Conservation (phyloP, 2,329 filamentous ascomycete genomes). For the Hirsutella rhossiliensis region DNA sequence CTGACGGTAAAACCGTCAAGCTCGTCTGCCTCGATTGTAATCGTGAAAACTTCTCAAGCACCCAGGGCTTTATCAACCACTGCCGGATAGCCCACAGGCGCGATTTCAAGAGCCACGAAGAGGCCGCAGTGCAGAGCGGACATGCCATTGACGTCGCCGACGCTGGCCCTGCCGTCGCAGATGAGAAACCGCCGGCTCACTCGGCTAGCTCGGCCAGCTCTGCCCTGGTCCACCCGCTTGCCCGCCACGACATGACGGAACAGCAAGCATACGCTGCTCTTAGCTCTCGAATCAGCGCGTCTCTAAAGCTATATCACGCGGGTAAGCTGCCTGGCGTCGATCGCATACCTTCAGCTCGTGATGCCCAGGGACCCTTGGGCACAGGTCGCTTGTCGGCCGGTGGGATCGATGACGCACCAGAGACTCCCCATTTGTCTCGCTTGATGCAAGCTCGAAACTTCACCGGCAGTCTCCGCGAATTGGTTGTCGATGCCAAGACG, state of each 20-base stretch:
- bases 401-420: conserved; percentile 38
- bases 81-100: conserved; percentile 90
- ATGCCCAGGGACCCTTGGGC: conserved; percentile 3
- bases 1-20: conserved; percentile 78
- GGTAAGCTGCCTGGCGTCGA: conserved; percentile 38
- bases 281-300: conserved; percentile 40
- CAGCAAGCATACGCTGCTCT: conserved; percentile 39
- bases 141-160: conserved; percentile 53
- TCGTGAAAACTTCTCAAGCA: conserved; percentile 86
- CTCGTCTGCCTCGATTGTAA: conserved; percentile 83
- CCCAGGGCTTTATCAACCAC: conserved; percentile 98
- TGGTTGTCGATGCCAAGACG: conserved; percentile 47
- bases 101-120: conserved; percentile 92
- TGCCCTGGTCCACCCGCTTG: conserved; percentile 20
- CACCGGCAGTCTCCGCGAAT: conserved; percentile 43
- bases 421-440: conserved; percentile 55
- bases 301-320: conserved; percentile 37
- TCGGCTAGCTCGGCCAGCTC: conserved; percentile 4
- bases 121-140: conserved; percentile 79
- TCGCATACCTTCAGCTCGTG: conserved; percentile 27
- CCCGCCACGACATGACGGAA: conserved; percentile 34
- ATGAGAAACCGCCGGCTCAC: conserved; percentile 12
- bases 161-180: conserved; percentile 7
- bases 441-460: conserved; percentile 52
- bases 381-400: not conserved